Evolutionary conservation across 2,329 filamentous ascomycete genomes (phyloP).

Genomic region (Colletotrichum musicola): DNA sequence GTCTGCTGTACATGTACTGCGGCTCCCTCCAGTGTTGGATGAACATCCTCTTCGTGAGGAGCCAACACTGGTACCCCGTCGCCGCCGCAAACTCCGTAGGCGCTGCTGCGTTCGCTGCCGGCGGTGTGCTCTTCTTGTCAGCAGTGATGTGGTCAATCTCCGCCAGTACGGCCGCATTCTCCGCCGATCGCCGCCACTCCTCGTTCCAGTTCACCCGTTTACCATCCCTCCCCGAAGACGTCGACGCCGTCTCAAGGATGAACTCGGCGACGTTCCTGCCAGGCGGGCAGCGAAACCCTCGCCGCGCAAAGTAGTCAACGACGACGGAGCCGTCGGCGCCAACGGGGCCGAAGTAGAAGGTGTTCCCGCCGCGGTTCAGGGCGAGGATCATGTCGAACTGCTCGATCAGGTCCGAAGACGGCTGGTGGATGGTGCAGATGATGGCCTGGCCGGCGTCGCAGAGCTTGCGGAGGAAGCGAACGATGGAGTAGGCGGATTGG

Average conservation of each 20-base stretch:
- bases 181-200: constrained; percentile 76
- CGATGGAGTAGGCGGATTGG: constrained; percentile 53
- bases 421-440: constrained; percentile 74
- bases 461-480: constrained; percentile 57
- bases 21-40: constrained; percentile 81
- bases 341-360: constrained; percentile 80
- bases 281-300: constrained; percentile 75
- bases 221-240: constrained; percentile 50
- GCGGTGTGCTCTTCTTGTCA: constrained; percentile 46
- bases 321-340: constrained; percentile 75
- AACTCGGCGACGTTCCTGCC: constrained; percentile 63
- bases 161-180: constrained; percentile 68
- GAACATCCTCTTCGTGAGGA: constrained; percentile 79
- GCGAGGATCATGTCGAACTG: constrained; percentile 81
- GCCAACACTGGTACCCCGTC: constrained; percentile 70
- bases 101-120: constrained; percentile 42
- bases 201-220: constrained; percentile 77
- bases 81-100: constrained; percentile 76
- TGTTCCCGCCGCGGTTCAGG: constrained; percentile 76
- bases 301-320: constrained; percentile 67
- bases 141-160: constrained; percentile 74
- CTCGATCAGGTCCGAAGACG: constrained; percentile 70
- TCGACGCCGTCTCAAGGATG: constrained; percentile 59
- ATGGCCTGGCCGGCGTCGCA: constrained; percentile 75
- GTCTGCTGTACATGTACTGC: constrained; percentile 81